These are phyloP conservation scores for Marchantia polymorpha DNA, from an alignment of 225 moss, liverwort and hornwort genomes.

Conservation along the genomic window DNA sequence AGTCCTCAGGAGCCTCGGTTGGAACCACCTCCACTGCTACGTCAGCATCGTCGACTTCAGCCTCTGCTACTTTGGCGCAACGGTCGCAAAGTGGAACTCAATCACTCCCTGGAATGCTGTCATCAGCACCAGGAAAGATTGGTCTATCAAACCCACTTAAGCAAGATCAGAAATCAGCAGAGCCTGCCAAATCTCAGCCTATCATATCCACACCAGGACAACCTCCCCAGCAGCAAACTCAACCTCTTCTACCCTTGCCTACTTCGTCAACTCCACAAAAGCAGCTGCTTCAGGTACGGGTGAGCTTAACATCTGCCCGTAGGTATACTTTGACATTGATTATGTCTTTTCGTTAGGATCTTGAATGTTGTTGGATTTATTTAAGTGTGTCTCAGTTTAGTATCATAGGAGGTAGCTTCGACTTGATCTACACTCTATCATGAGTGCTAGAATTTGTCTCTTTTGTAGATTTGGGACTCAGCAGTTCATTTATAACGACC, in stretches of 20 bases:
- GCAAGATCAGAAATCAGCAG: constrained; percentile 57
- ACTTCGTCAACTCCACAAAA: constrained; percentile 61
- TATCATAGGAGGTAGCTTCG: neutral
- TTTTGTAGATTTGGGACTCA: too few species aligned
- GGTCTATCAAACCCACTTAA: constrained; percentile 41
- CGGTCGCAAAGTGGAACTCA: constrained; percentile 46
- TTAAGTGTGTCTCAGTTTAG: neutral
- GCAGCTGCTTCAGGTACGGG: constrained; percentile 49
- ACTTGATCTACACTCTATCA: neutral
- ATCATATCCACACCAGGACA: constrained; percentile 47
- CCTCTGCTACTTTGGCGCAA: constrained; percentile 34
- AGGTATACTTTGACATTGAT: neutral
- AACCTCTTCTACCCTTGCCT: constrained; percentile 87
- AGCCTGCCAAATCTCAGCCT: constrained; percentile 47
- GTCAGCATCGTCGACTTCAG: constrained; percentile 36
- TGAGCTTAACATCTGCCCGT: neutral
- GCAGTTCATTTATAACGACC: neutral
- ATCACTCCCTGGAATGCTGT: constrained; percentile 40
- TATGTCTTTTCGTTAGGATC: neutral
- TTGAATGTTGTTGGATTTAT: neutral
- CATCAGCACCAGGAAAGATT: constrained; percentile 43
- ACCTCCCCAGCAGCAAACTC: constrained; percentile 64
- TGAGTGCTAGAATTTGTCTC: too few species aligned
- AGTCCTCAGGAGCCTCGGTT: constrained; percentile 44
- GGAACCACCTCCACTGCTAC: constrained; percentile 30